These are phyloP conservation scores for Bryum argenteum DNA, from an alignment of 225 moss, liverwort and hornwort genomes.

Conservation along the genomic window DNA sequence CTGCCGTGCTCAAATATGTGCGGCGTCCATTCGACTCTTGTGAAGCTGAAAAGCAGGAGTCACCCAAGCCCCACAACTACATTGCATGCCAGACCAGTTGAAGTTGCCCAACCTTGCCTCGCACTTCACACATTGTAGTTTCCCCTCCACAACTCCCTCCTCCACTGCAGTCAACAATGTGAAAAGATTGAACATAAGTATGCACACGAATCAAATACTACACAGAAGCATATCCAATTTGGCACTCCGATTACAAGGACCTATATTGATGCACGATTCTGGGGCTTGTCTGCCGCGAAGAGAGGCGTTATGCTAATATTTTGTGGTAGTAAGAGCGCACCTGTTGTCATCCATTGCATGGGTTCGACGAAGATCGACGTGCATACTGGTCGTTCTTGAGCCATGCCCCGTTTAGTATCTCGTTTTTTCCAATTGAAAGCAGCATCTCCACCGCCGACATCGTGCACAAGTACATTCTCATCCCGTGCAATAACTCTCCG, in stretches of 20 bases:
- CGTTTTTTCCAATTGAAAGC: slow-evolving; percentile 78
- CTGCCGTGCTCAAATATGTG: slow-evolving; percentile 27
- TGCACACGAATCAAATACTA: slow-evolving; percentile 17
- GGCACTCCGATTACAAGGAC: no score
- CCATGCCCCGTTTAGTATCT: slow-evolving; percentile 54
- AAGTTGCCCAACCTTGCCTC: slow-evolving; percentile 88
- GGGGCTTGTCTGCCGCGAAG: background rate
- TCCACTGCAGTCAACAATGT: slow-evolving; percentile 53
- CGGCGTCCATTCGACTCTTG: slow-evolving; percentile 82
- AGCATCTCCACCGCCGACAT: slow-evolving; percentile 66
- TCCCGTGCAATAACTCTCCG: slow-evolving; percentile 78
- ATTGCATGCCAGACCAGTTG: slow-evolving; percentile 99
- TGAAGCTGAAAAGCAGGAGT: slow-evolving; percentile 98
- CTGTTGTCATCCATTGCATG: slow-evolving; percentile 97
- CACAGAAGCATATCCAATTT: slow-evolving; percentile 1
- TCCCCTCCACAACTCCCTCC: slow-evolving; percentile 84
- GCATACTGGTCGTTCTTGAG: slow-evolving; percentile 71
- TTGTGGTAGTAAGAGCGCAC: slow-evolving; percentile 33
- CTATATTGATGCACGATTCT: background rate
- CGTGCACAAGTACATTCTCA: slow-evolving; percentile 80
- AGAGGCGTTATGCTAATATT: background rate
- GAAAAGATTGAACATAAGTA: background rate
- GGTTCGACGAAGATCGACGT: slow-evolving; percentile 97
- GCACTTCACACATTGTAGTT: slow-evolving; percentile 81
- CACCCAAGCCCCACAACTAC: slow-evolving; percentile 98